These are phyloP conservation scores for Trametes cingulata DNA, from an alignment of 768 basidiomycete species.

Conservation along the genomic window DNA sequence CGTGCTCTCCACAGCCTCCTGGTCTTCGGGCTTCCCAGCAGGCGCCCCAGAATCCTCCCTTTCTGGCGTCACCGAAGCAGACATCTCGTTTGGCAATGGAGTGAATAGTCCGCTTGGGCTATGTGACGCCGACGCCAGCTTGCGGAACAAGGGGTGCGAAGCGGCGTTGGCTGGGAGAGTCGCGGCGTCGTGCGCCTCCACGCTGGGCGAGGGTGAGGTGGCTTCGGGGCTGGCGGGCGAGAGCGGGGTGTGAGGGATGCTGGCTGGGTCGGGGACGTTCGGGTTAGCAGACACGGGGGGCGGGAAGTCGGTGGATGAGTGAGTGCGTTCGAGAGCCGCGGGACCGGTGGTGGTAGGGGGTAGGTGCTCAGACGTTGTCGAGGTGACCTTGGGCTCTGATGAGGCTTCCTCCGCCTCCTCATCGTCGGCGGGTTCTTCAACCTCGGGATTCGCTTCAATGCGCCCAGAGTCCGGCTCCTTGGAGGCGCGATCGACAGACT, in stretches of 20 bases:
- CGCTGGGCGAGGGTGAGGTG: neutral
- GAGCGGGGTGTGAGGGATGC: conserved; percentile 19
- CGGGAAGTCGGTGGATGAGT: conserved; percentile 25
- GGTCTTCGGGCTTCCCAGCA: neutral
- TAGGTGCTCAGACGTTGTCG: neutral
- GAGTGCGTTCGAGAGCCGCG: neutral
- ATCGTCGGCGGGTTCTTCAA: neutral
- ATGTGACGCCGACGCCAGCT: neutral
- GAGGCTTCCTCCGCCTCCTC: neutral
- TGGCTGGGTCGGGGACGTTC: conserved; percentile 40
- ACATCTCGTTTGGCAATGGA: conserved; percentile 38
- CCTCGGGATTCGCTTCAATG: neutral
- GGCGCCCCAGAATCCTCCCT: neutral
- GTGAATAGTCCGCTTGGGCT: conserved; percentile 41
- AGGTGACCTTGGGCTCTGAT: neutral
- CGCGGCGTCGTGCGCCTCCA: neutral
- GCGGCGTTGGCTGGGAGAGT: conserved; percentile 1
- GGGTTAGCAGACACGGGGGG: conserved; percentile 46
- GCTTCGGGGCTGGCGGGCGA: conserved; percentile 14
- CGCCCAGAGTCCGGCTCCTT: no score
- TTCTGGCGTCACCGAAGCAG: conserved; percentile 37
- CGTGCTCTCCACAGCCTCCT: neutral
- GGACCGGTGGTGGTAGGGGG: neutral
- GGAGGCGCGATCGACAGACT: no score
- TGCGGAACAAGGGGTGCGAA: conserved; percentile 3